Evolutionary conservation across 441 rosid genomes (phyloP), one percentile per base, ranked within the genome.

Genomic region (Pelargonium australe): DNA sequence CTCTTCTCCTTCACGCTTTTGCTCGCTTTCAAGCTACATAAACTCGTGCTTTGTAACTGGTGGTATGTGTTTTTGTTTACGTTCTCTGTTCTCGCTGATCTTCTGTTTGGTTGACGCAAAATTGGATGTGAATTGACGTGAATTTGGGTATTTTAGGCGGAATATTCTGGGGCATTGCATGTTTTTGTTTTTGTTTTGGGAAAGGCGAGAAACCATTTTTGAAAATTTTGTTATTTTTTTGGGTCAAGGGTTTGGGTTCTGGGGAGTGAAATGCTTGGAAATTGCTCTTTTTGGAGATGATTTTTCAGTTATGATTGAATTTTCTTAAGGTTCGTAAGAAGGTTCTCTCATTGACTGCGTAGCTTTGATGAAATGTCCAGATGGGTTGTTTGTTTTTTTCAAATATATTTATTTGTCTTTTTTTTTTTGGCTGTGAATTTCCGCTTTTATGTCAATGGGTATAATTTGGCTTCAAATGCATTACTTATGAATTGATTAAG

Each of bases 1-100:
- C 91, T 90, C 76, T 85, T 92, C 85, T 79, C 88, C 67, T 90
- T 90, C 88, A 83, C 93, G 47, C 83, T 90, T 70, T 80, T 90
- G 74, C 89, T 92, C 57, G 79, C 80, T 80, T 79, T 90, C 77
- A 92, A 85, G 89, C 95, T 90, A 72, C 79, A 86, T 19, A 89
- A 68, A 70, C 63, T 79, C 70, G 64, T 85, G 41, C 76, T 86
- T 71, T 78, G 61, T 79, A 82, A 87, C 0, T 92, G 98, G 98
- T 89, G 96, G 98, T 92, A 40, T 25, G 92, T 84, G 61, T 13
- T 14, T 5, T 71, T 37, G 60, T 43, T 53, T 17, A 4, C 28
- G 28, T 40, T 45, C 64, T 65, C 28, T 5, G 41, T 43, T 66
- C 41, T 28, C 44, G 37, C 2, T 4, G 0, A 63, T 8, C 11